A percentile compares a stretch with the other conserved stretches of the same genome.
phyloP scores from a whole-genome alignment of 345 rosid species.

The Salix brachista region DNA sequence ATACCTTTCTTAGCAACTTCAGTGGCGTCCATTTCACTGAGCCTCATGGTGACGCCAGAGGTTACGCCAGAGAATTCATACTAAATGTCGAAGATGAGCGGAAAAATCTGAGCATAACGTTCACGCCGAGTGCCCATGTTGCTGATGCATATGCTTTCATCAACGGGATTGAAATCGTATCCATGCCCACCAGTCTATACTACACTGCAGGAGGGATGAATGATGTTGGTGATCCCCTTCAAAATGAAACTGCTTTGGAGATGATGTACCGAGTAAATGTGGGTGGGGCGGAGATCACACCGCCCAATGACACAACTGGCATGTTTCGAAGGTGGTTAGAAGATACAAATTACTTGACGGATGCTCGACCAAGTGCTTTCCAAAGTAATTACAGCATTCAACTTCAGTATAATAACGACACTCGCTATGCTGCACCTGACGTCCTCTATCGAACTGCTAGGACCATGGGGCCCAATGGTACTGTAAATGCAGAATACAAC shows the following conservation, averaged over 20 bases:
- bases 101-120: constrained; percentile 25
- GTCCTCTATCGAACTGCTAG: neutral
- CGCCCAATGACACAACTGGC: neutral
- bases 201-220: neutral
- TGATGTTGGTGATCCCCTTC: rapidly evolving
- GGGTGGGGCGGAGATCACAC: neutral
- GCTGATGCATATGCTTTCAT: constrained; percentile 28
- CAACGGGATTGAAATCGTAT: constrained; percentile 38
- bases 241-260: constrained; percentile 19
- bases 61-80: constrained; percentile 9
- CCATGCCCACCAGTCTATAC: constrained; percentile 34
- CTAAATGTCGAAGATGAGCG: neutral
- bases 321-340: constrained; percentile 33
- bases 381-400: rapidly evolving
- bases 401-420: too few relatives aligned
- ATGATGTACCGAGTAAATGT: constrained; percentile 30
- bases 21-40: constrained; percentile 9
- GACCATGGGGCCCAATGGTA: neutral
- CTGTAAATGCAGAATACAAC: neutral
- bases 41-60: neutral
- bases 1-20: constrained; percentile 30
- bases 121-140: constrained; percentile 18
- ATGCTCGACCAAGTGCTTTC: neutral
- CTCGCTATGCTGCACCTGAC: constrained; percentile 5
- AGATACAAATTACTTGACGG: neutral